These are phyloP conservation scores for Chenopodium suecicum DNA, from an alignment of 148 eudicot genomes.

Conservation along the genomic window DNA sequence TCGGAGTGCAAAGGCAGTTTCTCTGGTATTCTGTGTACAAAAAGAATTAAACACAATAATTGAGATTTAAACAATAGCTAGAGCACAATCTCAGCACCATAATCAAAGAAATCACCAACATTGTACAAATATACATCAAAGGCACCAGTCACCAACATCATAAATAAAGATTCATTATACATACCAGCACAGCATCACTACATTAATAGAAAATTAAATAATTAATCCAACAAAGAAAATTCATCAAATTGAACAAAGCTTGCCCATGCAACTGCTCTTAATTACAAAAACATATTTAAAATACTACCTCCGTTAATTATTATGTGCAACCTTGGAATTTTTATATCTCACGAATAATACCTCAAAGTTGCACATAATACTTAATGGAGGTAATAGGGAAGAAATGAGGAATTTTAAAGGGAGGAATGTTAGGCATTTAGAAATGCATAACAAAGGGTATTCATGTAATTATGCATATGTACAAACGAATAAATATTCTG, in stretches of 20 bases:
- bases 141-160: background rate
- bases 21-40: slow-evolving; percentile 64
- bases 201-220: background rate
- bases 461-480: too few relatives aligned
- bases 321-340: too few relatives aligned
- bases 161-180: background rate
- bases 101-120: background rate
- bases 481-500: too few relatives aligned
- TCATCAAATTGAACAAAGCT: background rate
- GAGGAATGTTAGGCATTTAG: too few relatives aligned
- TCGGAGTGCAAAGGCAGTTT: slow-evolving; percentile 65
- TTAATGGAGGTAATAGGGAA: too few relatives aligned
- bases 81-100: too few relatives aligned
- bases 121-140: background rate
- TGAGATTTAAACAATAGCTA: background rate
- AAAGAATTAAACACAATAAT: background rate
- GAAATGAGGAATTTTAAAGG: background rate
- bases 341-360: too few relatives aligned
- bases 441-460: too few relatives aligned
- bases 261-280: background rate
- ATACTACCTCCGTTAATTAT: too few relatives aligned
- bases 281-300: background rate
- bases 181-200: background rate
- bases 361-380: too few relatives aligned
- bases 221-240: background rate